These are phyloP conservation scores for Trebouxia sp. DNA, from an alignment of 139 green algal species.

Conservation along the genomic window DNA sequence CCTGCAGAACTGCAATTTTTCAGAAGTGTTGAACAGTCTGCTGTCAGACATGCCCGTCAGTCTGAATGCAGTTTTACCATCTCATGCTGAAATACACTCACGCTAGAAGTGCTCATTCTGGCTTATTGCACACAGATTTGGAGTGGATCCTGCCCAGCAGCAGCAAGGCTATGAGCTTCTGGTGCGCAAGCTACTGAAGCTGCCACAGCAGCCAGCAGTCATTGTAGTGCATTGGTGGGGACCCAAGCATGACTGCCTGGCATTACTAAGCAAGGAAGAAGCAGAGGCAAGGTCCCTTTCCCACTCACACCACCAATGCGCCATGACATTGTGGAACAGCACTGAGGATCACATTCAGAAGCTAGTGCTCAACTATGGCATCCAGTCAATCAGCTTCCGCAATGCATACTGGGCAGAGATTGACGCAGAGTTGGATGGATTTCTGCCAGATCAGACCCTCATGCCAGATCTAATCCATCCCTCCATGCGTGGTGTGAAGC, in stretches of 20 bases:
- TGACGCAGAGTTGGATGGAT: conserved; percentile 2
- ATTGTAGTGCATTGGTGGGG: conserved; percentile 21
- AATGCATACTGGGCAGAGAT: conserved; percentile 21
- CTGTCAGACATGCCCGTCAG: no score
- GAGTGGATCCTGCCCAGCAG: background rate
- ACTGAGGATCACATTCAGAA: conserved; percentile 23
- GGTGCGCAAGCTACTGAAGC: conserved; percentile 7
- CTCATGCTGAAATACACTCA: no score
- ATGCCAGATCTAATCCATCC: conserved; percentile 25
- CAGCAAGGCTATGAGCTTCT: conserved; percentile 23
- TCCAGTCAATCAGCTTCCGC: conserved; percentile 26
- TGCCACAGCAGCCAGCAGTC: conserved; percentile 19
- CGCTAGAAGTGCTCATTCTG: no score
- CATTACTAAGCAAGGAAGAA: background rate
- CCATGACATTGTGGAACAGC: conserved; percentile 27
- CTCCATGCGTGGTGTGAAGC: conserved; percentile 14
- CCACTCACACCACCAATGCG: background rate
- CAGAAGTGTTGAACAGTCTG: no score
- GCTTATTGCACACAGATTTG: no score
- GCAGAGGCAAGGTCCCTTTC: background rate
- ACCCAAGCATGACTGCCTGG: background rate
- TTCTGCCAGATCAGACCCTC: background rate
- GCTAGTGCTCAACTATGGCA: background rate
- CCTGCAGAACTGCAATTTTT: no score
- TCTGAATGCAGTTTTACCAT: no score